Evolutionary conservation across 2,329 filamentous ascomycete species (phyloP), one percentile per base, ranked within the genome.

Genomic region (Rosellinia necatrix): DNA sequence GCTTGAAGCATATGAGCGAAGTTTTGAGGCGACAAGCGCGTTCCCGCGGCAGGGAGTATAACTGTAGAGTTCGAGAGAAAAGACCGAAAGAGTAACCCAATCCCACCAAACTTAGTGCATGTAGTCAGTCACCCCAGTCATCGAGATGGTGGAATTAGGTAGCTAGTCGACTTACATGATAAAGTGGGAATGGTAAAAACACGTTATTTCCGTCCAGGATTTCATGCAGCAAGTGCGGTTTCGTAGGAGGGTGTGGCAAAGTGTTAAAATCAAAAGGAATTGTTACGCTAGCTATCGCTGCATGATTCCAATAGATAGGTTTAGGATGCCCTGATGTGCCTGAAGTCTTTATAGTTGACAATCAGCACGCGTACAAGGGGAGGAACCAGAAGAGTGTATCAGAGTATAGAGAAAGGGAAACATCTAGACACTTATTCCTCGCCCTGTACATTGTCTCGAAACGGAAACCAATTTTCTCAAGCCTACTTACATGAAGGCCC

Each of bases 241-340:
- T 37, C 40, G 42, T 22, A 6, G 38, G 46, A 40, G 52, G 47
- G 44, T 53, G n/a, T 59, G 37, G 27, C 29, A 60, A 40, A 4
- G 43, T 47, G 15, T 15, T 32, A 9, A 51, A 41, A 30, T 60
- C 59, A 15, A 57, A 32, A 49, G 58, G 55, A 43, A 66, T 21
- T 53, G 44, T 19, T 32, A 62, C 25, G 53, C 41, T 58, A 35
- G 37, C 53, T 51, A 52, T 53, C 47, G 47, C 60, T 34, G 41
- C 19, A 49, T 67, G 62, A 15, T 60, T 68, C 64, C 65, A 68
- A 58, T 64, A 67, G 6, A 68, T 63, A 4, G 65, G 65, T 50
- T 68, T 68, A 10, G 65, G 64, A 17, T 67, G 62, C 21, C 66
- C 66, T 58, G 58, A 63, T 55, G 61, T 54, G 2, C 66, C 65